Conservation (phyloP, 768 basidiomycete species). For the Lentinus tigrinus region DNA sequence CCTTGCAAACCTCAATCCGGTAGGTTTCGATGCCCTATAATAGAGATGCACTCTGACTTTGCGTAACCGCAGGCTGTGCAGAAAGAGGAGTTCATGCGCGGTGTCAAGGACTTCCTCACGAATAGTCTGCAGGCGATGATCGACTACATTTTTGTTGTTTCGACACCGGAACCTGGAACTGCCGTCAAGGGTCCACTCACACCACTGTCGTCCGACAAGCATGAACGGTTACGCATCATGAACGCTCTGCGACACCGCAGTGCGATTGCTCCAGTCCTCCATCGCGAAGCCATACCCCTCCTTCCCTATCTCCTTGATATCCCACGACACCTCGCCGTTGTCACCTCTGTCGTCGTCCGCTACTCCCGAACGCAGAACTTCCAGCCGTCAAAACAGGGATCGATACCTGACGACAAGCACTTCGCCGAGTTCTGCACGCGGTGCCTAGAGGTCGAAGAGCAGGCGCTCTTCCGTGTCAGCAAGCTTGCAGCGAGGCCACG, state of each 20-base stretch:
- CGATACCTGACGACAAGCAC: constrained; percentile 31
- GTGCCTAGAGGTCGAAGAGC: constrained; percentile 72
- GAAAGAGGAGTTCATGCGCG: constrained; percentile 82
- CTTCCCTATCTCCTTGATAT: constrained; percentile 77
- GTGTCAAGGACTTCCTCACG: constrained; percentile 70
- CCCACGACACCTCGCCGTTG: constrained; percentile 72
- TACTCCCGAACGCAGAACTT: constrained; percentile 43
- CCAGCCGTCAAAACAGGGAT: not conserved
- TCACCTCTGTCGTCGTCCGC: constrained; percentile 76
- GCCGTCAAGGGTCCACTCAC: constrained; percentile 16
- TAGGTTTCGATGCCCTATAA: constrained; percentile 33
- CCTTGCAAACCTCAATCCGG: constrained; percentile 79
- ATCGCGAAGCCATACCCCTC: constrained; percentile 68
- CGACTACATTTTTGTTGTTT: constrained; percentile 76
- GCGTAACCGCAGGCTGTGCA: constrained; percentile 46
- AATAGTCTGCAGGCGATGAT: constrained; percentile 68
- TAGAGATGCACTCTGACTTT: not conserved
- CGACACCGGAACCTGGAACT: constrained; percentile 42
- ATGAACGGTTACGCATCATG: constrained; percentile 46
- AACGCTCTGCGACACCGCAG: constrained; percentile 60
- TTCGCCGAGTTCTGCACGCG: constrained; percentile 56
- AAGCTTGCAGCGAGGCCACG: constrained; percentile 42
- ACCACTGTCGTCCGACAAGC: constrained; percentile 29
- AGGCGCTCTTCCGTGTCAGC: constrained; percentile 64
- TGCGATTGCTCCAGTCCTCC: constrained; percentile 52